Evolutionary conservation across 2,329 filamentous ascomycete species (phyloP).

Genomic region (Arthrocladium fulminans): DNA sequence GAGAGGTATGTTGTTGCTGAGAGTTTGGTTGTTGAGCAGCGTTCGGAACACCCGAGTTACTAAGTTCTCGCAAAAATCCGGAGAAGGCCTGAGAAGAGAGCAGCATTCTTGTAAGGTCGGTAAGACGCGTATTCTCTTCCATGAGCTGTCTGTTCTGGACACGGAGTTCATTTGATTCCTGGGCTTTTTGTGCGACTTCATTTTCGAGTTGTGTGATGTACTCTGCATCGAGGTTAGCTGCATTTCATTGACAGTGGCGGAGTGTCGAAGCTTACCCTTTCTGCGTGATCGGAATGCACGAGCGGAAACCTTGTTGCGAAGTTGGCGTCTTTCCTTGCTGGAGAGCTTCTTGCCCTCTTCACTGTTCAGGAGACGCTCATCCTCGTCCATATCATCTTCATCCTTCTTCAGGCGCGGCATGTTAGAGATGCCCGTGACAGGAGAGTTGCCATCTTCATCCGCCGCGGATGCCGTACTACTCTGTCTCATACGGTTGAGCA

Average conservation of each 20-base stretch:
- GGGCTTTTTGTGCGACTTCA: slow-evolving; percentile 74
- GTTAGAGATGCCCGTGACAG: slow-evolving; percentile 26
- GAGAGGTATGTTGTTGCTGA: slow-evolving; percentile 26
- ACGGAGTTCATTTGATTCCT: slow-evolving; percentile 73
- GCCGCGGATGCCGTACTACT: slow-evolving; percentile 52
- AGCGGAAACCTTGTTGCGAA: slow-evolving; percentile 98
- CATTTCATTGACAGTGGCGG: slow-evolving; percentile 1
- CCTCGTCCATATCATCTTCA: slow-evolving; percentile 97
- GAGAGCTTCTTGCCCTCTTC: slow-evolving; percentile 99
- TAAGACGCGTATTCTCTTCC: slow-evolving; percentile 76
- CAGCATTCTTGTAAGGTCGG: slow-evolving; percentile 71
- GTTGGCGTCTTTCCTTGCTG: slow-evolving; percentile 90
- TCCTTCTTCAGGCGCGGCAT: slow-evolving; percentile 76
- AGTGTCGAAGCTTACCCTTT: slow-evolving; percentile 62
- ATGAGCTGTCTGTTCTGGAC: slow-evolving; percentile 70
- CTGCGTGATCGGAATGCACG: slow-evolving; percentile 94
- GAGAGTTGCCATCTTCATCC: slow-evolving; percentile 38
- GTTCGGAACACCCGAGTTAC: slow-evolving; percentile 47
- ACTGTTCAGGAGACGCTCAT: slow-evolving; percentile 85
- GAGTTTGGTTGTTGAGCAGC: slow-evolving; percentile 30
- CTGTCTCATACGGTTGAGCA: slow-evolving; percentile 84
- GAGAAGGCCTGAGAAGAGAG: slow-evolving; percentile 74
- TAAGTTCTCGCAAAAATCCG: slow-evolving; percentile 65
- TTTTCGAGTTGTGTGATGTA: slow-evolving; percentile 92
- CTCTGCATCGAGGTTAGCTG: slow-evolving; percentile 58